Base-by-base conservation (phyloP, 768 basidiomycete species). In the Hysterangium stoloniferum region DNA sequence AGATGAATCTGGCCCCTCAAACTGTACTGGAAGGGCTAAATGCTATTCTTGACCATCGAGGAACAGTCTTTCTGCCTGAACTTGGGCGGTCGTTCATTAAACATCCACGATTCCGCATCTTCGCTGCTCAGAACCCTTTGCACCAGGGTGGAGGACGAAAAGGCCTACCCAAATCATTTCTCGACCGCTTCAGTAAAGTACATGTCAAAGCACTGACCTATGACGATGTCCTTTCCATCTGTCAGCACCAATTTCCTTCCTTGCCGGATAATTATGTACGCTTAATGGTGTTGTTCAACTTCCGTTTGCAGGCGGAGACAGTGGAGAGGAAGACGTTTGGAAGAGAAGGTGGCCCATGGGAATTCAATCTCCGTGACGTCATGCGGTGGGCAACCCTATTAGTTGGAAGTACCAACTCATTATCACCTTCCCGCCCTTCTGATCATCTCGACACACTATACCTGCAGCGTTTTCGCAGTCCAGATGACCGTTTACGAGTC, bases 1-100 rank as follows among this genome's bases (percentile, higher is more conserved):
- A 99, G 64, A 98, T 99, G 96, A 99, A 99, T 62, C 75, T 99
- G 33, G 95, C 95, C 0, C 90, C 95, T 27, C 95, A 99, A 61
- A 84, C 96, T 0, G 85, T 99, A 4, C 78, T 99, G 1, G 96
- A 99, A 68, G 96, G 96, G 25, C 77, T 99, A 34, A 99, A 99
- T 61, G 92, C 96, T 1, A 80, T 95, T 8, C 69, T 99, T 27
- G 96, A 99, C 65, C 95, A 98, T 66, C 82, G 96, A 45, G 95
- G 96, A 25, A 81, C 84, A 1, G 91, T 96, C 22, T 98, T 84
- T 65, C 85, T 99, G 35, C 96, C 96, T 2, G 96, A 98, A 62
- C 78, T 99, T 9, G 89, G 87, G 37, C 82, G 88, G 45, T 82
- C 87, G 8, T 99, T 98, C 67, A 68, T 68, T 42, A 75, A 88